Base-by-base conservation (phyloP, 768 basidiomycete genomes). In the Tulasnella sp. region DNA sequence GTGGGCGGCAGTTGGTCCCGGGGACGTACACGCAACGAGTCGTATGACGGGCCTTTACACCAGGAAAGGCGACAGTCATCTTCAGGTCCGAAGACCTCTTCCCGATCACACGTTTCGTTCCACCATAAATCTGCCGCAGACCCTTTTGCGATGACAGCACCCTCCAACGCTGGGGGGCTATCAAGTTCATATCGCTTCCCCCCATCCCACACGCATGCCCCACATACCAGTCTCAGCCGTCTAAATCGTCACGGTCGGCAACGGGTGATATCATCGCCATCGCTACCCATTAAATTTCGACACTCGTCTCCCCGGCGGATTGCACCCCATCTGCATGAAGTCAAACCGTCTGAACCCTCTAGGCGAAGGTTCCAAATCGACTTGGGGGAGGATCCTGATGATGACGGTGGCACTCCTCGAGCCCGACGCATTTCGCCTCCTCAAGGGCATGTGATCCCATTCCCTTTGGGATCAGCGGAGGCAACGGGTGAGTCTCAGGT, bases 321-420 rank as follows among this genome's bases (percentile, higher is more conserved):
- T 44, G 72, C 70, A 7, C 62, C 75, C 12, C 75, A 76, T 47
- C 29, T 76, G 41, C 75, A 76, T 41, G 75, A 76, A 37, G 72
- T 73, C 19, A 70, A 72, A 35, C n/a, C 22, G 14, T 26, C 5
- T 2, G 52, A 59, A 12, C 52, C 52, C 1, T 29, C 29, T 12
- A 67, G 71, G 40, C 34, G 42, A 44, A 17, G 63, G 40, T 44
- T 71, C 29, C 34, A 59, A 59, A 59, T 59, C 14, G 52, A 59
- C 52, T 11, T 59, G 52, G 52, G 52, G 22, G 52, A 59, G 5
- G 52, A 59, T n/a, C n/a, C n/a, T 9, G 52, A 59, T 3, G 52
- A 59, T 3, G 52, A 59, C 22, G 26, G 22, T 12, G 52, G 52
- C 22, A 59, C 52, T 59, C 52, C 52, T 59, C 52, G 52, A n/a